Evolutionary conservation across 106 monocot species (phyloP), one percentile per base, ranked within the genome.

Genomic region (Allium sativum): DNA sequence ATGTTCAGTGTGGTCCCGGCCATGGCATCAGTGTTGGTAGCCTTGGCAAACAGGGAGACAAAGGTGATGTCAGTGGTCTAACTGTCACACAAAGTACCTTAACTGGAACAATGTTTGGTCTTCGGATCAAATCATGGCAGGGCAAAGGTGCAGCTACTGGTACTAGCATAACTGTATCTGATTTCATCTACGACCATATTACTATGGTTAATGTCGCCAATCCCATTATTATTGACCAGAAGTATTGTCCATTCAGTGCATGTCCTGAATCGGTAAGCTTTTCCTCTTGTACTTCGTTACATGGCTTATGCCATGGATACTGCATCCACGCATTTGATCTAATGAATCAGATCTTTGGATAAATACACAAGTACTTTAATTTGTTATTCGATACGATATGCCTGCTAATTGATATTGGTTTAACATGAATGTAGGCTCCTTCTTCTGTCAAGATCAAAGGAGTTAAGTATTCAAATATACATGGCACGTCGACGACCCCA

Each of bases 191-290:
- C 42, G 69, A 84, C 40, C 56, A 78, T 10, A 45, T 84, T 8
- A 14, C 51, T n/a, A 66, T 84, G 76, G 56, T 58, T 9, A 57
- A 78, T 45, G 84, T 84, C 52, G 21, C 50, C 45, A 84, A 79
- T 56, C 84, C 84, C 14, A 84, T 84, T 42, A 55, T 84, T 69
- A 84, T 84, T 7, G 79, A 84, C 45, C 84, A 84, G 41, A 57
- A 61, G 7, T 84, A 84, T 45, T 84, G 84, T 58, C 84, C 78
- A 3, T 63, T 44, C 0, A 16, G 7, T 7, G 17, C 63, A 17
- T 76, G 69, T 44, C 21, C 41, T 10, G 18, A 46, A 20, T 64
- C 17, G 8, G 75, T 76, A 64, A 17, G 17, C 18, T 7, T 0
- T 21, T 20, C 31, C 5, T 2, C 5, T 31, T 31, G 31, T 31